Evolutionary conservation across 2,329 filamentous ascomycete species (phyloP), one percentile per base, ranked within the genome.

Genomic region (Xylariaceae sp.): DNA sequence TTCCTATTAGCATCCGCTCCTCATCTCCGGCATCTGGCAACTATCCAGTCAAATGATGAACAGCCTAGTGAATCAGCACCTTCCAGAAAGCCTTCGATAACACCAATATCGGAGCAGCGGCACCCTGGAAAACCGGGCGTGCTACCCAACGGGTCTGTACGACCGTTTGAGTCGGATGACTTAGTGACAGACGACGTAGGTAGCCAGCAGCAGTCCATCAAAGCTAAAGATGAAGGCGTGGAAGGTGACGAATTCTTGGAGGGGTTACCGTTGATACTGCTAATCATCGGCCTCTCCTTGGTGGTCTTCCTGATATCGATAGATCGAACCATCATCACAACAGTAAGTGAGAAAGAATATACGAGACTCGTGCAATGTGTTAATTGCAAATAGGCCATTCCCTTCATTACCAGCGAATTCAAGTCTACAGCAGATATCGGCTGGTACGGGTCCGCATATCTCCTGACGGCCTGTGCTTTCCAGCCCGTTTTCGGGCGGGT

Each of bases 381-480:
- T 61, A 54, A 52, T 32, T 12, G 7, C 10, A 19, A 29, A 20
- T 19, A 67, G 65, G 62, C 65, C 23, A 61, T 65, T 58, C 70
- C 70, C 9, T 70, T 61, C 32, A 72, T 73, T 53, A 72, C 70
- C 10, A 49, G 59, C 40, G 67, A 71, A 41, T 72, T 72, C 56
- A 43, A 66, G 20, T 72, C 70, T 2, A 70, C 67, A 10, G 62
- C 65, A 5, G 69, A 73, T 50, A 63, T 69, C 7, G 67, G 67
- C 19, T 69, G 67, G 67, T 70, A 71, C 52, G 67, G 67, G 19
- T 65, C 71, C n/a, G 65, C 70, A 7, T 72, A 72, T 44, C 61
- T 72, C 16, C 63, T 73, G 18, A 73, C 71, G 45, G 66, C 66
- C n/a, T 72, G 71, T 46, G 69, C 70, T 12, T 73, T 73, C 40